These are phyloP conservation scores for Eragrostis curvula DNA, from an alignment of 176 grass and related monocot species.

Conservation along the genomic window DNA sequence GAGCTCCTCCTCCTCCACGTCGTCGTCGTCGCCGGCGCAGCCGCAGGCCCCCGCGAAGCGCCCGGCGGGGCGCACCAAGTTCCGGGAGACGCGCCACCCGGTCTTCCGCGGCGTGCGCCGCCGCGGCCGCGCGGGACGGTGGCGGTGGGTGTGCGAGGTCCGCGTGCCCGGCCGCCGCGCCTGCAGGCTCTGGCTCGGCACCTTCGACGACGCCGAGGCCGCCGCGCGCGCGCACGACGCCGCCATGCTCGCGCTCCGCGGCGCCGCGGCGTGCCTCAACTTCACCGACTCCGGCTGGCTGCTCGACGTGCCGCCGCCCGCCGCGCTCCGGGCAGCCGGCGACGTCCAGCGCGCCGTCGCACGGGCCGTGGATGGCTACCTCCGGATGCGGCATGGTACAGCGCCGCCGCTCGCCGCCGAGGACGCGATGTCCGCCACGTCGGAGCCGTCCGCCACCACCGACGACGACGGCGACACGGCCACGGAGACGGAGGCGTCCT, in stretches of 20 bases:
- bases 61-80: conserved; percentile 58
- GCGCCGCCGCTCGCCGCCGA: background rate
- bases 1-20: background rate
- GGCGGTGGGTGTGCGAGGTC: conserved; percentile 53
- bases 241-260: conserved; percentile 44
- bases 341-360: conserved; percentile 47
- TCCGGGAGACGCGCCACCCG: conserved; percentile 72
- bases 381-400: background rate
- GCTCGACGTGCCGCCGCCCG: conserved; percentile 30
- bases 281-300: conserved; percentile 52
- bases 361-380: conserved; percentile 32
- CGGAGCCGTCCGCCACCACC: background rate
- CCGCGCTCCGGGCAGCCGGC: background rate
- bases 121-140: conserved; percentile 41
- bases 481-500: conserved; percentile 2
- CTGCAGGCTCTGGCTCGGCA: conserved; percentile 65
- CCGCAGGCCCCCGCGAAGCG: conserved; percentile 58
- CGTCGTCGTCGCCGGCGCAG: background rate
- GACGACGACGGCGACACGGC: background rate
- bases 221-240: conserved; percentile 59
- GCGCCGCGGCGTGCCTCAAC: conserved; percentile 37
- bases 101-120: conserved; percentile 65
- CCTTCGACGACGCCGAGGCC: conserved; percentile 39
- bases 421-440: conserved; percentile 26
- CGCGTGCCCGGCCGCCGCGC: conserved; percentile 27